Percentiles rank a stretch among this genome's conserved stretches.
Evolutionary conservation across 306 rosid species (phyloP).

Genomic region (Quercus bicolor): DNA sequence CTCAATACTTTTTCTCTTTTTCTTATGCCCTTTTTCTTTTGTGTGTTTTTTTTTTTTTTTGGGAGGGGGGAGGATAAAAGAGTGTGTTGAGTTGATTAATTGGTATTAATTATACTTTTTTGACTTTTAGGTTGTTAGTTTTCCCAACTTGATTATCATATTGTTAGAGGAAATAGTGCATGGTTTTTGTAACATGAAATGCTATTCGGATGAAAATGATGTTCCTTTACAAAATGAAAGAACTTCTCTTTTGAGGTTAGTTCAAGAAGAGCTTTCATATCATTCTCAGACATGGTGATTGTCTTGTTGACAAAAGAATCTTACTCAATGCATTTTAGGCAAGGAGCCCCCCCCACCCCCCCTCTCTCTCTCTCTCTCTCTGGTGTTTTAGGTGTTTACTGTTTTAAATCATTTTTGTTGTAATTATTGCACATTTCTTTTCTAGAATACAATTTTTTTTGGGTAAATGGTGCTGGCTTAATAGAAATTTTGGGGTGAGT

Average conservation of each 20-base stretch:
- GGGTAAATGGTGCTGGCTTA: slow-evolving; percentile 11
- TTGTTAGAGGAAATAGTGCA: background rate
- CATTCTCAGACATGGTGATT: slow-evolving; percentile 58
- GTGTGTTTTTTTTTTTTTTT: background rate
- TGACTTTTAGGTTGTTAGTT: background rate
- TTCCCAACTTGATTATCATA: background rate
- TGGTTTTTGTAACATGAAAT: background rate
- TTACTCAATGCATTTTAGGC: slow-evolving; percentile 30
- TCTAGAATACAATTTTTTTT: slow-evolving; percentile 20
- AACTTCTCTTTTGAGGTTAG: slow-evolving; percentile 10
- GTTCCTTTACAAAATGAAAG: background rate
- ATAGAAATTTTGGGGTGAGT: background rate
- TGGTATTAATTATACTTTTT: background rate
- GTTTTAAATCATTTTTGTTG: slow-evolving; percentile 30
- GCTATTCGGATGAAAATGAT: slow-evolving; percentile 9
- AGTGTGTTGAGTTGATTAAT: background rate
- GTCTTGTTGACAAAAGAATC: slow-evolving; percentile 51
- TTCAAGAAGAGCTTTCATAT: slow-evolving; percentile 47
- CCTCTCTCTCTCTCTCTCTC: background rate
- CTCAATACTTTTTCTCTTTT: background rate
- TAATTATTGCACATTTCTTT: slow-evolving; percentile 42
- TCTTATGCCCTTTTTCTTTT: background rate
- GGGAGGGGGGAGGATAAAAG: background rate
- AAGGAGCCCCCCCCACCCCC: background rate
- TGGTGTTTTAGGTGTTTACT: background rate